A percentile compares a stretch with the other conserved stretches of the same genome.
These are phyloP conservation scores for Rhodamnia rubescens DNA, from an alignment of 345 rosid species.

Conservation along the genomic window DNA sequence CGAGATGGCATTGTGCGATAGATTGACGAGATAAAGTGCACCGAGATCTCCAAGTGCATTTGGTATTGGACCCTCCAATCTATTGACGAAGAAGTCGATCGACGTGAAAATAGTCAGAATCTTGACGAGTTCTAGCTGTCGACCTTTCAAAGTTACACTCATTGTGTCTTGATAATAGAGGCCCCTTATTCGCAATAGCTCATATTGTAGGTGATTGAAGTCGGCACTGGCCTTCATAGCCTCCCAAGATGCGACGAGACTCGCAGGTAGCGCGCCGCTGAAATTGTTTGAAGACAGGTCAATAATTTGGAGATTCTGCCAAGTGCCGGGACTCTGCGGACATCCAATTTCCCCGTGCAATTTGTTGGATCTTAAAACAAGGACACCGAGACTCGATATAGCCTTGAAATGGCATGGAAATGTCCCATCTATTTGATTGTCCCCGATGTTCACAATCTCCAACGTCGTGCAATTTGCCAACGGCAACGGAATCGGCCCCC, in stretches of 20 bases:
- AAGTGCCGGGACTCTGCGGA: background rate
- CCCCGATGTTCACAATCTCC: slow-evolving; percentile 28
- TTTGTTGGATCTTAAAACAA: slow-evolving; percentile 16
- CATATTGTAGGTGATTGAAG: background rate
- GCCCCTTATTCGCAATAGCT: background rate
- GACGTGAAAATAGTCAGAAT: background rate
- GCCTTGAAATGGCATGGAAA: slow-evolving; percentile 23
- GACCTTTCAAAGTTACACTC: slow-evolving; percentile 30
- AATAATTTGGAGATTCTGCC: slow-evolving; percentile 26
- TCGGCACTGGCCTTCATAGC: background rate
- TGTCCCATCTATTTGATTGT: slow-evolving; percentile 10
- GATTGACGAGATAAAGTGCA: slow-evolving; percentile 12
- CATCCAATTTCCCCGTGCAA: slow-evolving; percentile 23
- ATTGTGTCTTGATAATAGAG: slow-evolving; percentile 3
- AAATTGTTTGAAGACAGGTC: slow-evolving; percentile 30
- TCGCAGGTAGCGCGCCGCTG: background rate
- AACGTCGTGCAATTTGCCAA: slow-evolving; percentile 9
- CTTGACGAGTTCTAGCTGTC: slow-evolving; percentile 8
- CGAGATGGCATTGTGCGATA: slow-evolving; percentile 8
- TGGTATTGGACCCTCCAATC: slow-evolving; percentile 6
- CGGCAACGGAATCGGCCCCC: slow-evolving; percentile 14
- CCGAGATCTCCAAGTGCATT: slow-evolving; percentile 1
- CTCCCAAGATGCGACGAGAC: background rate
- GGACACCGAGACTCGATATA: slow-evolving; percentile 13
- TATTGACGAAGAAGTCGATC: background rate